Base-by-base conservation (phyloP, 805 yeast species). In the Candida mattraensis region DNA sequence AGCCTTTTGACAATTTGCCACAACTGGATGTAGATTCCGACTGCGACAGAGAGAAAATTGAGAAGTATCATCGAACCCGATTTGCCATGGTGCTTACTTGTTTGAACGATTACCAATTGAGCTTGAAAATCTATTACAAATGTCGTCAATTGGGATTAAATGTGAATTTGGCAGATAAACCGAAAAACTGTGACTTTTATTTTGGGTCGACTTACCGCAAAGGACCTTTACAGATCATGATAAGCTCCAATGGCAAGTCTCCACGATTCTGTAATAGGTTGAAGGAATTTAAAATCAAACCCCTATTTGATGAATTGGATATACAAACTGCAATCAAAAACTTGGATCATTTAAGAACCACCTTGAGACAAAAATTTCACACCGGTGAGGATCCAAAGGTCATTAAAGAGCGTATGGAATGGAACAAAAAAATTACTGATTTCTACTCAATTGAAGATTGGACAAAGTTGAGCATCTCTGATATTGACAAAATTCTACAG, bases 101-200 rank as follows among this genome's bases (percentile, higher is more conserved):
- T 33, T 74, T 87, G 25, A 87, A 83, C 54, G 87, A 83, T 52
- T 83, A 83, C 36, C 67, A 64, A 9, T 61, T 74, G 32, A 76
- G 86, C 21, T 64, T 70, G 15, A 59, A 62, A 44, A 77, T 86
- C 14, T 85, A 80, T 54, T 69, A 74, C 42, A 61, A 63, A 30
- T 66, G 74, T 43, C 60, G 67, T 42, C 48, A 58, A 32, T 48
- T 66, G 28, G 61, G 77, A 39, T 46, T 87, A 56, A 75, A 77
- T 17, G 87, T 83, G 16, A 86, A 86, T 53, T 80, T 85, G 24
- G 95, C 95, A 1, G 95, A 86, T 56, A 83, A 83, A 43, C 94
- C 95, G 3, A 72, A 74, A n/a, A 64, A 77, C 41, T 86, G 95
- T 63, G 95, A 86, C 58, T 86, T 84, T 59, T 86, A 84, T 63